Base-by-base conservation (phyloP, 2,329 filamentous ascomycete species). In the Fusarium solani-melongenae region DNA sequence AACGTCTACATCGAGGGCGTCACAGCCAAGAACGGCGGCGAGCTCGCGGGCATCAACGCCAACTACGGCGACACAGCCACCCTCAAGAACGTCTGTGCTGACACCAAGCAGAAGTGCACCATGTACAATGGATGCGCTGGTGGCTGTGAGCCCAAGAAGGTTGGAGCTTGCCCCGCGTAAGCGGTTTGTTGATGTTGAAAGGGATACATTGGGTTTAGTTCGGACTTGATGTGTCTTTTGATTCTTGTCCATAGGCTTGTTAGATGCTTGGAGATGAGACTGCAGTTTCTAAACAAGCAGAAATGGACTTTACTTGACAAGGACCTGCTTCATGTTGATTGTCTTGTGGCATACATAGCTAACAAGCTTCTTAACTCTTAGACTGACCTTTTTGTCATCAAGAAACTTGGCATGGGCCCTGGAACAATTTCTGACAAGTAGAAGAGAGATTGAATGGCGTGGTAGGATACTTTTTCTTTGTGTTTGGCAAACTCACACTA, bases 41-140 rank as follows among this genome's bases (percentile, higher is more conserved):
- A 70, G 7, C 58, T 75, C 11, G 69, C 67, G 22, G 73, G 64
- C 7, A n/a, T 73, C 72, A 59, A 75, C 71, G 64, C 64, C 6
- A 74, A 74, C 71, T 73, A 73, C 12, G 65, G 67, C 17, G 71
- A 75, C 39, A 73, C 67, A 2, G 68, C 66, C 22, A 73, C 64
- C n/a, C 70, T 75, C 38, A 63, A 56, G 24, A 73, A 72, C 59
- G 59, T 79, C 55, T 79, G 76, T 64, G 56, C 76, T n/a, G 74
- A 79, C 11, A 49, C 76, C 56, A 73, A 70, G 62, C 68, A 67
- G 38, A 60, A 46, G 20, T 78, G 77, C 39, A 67, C 74, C 44
- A 75, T 76, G 57, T 79, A 79, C 67, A 71, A 70, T 5, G 77
- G 75, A 20, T 78, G 77, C 20, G 77, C 77, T 11, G 77, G 77